A percentile compares a stretch with the other conserved stretches of the same genome.
phyloP scores from a whole-genome alignment of 2,329 filamentous ascomycete species.

The Falciphora oryzae region DNA sequence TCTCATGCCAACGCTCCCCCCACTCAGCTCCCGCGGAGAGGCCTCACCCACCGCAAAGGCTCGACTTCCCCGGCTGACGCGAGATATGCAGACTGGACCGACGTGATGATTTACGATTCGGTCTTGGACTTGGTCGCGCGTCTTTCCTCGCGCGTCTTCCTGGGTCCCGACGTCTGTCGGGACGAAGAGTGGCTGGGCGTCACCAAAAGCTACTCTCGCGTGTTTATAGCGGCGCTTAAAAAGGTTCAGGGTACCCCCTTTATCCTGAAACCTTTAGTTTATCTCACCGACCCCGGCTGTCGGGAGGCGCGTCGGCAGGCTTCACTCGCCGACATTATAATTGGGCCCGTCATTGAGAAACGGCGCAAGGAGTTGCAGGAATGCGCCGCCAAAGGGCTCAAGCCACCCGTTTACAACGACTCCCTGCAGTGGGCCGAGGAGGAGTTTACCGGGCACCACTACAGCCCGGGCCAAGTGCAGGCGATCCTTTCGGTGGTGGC shows the following conservation, averaged over 20 bases:
- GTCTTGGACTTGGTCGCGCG: neutral
- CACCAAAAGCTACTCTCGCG: neutral
- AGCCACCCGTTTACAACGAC: neutral
- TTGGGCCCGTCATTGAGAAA: neutral
- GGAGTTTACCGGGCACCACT: neutral
- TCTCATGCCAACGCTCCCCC: neutral
- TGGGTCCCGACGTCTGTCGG: neutral
- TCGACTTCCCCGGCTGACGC: neutral
- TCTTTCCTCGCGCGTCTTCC: neutral
- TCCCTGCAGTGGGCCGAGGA: neutral
- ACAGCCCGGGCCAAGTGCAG: neutral
- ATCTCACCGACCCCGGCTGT: neutral
- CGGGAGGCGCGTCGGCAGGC: neutral
- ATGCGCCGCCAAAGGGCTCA: neutral
- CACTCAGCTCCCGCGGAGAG: too few relatives aligned
- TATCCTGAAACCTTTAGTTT: too few relatives aligned
- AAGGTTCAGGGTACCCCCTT: neutral
- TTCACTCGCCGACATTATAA: neutral
- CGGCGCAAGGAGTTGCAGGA: neutral
- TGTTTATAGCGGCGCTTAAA: too few relatives aligned
- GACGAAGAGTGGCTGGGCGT: neutral
- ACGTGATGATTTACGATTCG: neutral
- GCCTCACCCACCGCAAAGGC: too few relatives aligned
- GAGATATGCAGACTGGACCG: neutral
- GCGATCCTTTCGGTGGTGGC: neutral